Evolutionary conservation across 441 rosid species (phyloP).

Genomic region (Geranium incanum): DNA sequence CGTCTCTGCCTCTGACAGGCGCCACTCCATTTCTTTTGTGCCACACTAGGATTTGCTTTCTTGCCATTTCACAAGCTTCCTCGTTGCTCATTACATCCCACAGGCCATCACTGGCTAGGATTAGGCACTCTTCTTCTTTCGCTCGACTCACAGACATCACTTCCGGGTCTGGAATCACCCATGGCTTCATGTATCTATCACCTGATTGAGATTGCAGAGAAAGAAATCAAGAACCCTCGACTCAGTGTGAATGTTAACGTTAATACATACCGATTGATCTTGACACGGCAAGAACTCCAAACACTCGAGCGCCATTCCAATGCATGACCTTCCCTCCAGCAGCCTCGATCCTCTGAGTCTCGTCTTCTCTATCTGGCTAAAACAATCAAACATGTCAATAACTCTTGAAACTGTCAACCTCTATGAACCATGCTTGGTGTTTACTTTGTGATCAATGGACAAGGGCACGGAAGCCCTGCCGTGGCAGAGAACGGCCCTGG

Average conservation of each 20-base stretch:
- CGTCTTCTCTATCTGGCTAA: constrained; percentile 88
- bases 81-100: no score
- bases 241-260: neutral
- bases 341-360: constrained; percentile 75
- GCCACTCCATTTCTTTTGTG: no score
- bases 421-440: constrained; percentile 5
- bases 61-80: no score
- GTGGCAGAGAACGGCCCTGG: constrained; percentile 54
- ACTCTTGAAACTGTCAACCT: constrained; percentile 11
- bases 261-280: constrained; percentile 67
- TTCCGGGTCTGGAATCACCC: no score
- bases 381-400: constrained; percentile 12
- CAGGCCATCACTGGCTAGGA: no score
- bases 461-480: constrained; percentile 76
- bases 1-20: constrained; percentile 22
- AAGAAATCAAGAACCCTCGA: neutral
- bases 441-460: constrained; percentile 85
- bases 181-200: no score
- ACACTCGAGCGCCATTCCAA: constrained; percentile 88
- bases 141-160: no score
- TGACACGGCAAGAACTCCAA: constrained; percentile 91
- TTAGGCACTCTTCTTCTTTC: no score
- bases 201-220: no score
- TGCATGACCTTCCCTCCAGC: constrained; percentile 93
- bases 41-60: no score